A percentile compares a stretch with the other conserved stretches of the same genome.
Evolutionary conservation across 768 basidiomycete species (phyloP).

Genomic region (Trametes maxima): DNA sequence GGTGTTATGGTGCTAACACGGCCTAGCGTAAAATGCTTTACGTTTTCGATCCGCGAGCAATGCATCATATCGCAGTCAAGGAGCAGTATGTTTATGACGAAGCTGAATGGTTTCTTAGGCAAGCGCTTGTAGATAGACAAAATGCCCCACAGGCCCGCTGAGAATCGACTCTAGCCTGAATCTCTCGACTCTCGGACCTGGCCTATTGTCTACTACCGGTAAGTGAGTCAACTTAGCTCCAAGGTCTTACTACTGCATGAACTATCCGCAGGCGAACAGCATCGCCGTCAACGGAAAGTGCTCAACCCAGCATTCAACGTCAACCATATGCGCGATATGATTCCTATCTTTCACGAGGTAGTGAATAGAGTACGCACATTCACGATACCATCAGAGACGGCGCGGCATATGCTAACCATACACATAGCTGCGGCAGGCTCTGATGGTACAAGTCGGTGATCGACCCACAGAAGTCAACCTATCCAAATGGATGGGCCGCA

Average conservation of each 20-base stretch:
- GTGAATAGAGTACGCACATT: slow-evolving; percentile 23
- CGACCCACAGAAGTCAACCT: slow-evolving; percentile 23
- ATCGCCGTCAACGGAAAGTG: slow-evolving; percentile 24
- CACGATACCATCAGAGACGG: slow-evolving; percentile 21
- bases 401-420: slow-evolving; percentile 27
- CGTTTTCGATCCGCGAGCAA: slow-evolving; percentile 23
- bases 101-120: slow-evolving; percentile 12
- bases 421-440: background rate
- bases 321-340: slow-evolving; percentile 25
- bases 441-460: background rate
- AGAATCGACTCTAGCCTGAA: slow-evolving; percentile 1
- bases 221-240: too few relatives aligned
- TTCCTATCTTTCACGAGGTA: slow-evolving; percentile 23
- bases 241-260: background rate
- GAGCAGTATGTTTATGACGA: slow-evolving; percentile 26
- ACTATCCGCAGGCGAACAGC: slow-evolving; percentile 13
- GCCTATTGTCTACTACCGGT: background rate
- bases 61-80: slow-evolving; percentile 26
- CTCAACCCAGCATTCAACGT: slow-evolving; percentile 23
- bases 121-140: background rate
- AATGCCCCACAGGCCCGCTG: background rate
- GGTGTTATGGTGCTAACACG: background rate
- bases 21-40: slow-evolving; percentile 4
- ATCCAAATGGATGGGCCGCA: slow-evolving; percentile 38
- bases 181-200: background rate